Conservation (phyloP, 768 basidiomycete genomes). For the Tricholoma bakamatsutake region DNA sequence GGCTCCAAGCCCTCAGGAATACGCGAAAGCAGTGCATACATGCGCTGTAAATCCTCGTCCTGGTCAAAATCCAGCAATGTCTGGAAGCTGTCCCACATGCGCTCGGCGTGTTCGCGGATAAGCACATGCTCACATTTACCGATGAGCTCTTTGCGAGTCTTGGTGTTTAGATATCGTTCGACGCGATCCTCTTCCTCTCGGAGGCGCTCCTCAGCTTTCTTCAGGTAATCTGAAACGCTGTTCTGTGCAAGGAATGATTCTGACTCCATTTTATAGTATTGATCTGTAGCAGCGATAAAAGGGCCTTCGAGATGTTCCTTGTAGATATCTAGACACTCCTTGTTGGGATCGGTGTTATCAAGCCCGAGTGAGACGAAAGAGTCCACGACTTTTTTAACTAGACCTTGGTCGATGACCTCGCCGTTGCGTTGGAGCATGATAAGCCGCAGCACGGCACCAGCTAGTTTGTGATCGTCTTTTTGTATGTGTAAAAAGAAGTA, state of each 20-base stretch:
- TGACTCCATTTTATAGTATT: slow-evolving; percentile 92
- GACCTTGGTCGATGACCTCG: slow-evolving; percentile 88
- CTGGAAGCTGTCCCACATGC: slow-evolving; percentile 97
- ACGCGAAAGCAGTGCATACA: slow-evolving; percentile 93
- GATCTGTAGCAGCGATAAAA: slow-evolving; percentile 85
- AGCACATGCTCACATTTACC: slow-evolving; percentile 90
- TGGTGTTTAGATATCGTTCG: slow-evolving; percentile 88
- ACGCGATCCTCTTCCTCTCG: slow-evolving; percentile 95
- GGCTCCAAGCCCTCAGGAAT: slow-evolving; percentile 93
- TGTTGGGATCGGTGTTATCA: slow-evolving; percentile 87
- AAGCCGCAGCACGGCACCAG: slow-evolving; percentile 79
- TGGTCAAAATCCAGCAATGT: slow-evolving; percentile 88
- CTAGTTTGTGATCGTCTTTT: slow-evolving; percentile 73
- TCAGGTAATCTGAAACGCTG: slow-evolving; percentile 93
- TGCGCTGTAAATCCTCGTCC: slow-evolving; percentile 92
- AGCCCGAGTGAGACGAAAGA: slow-evolving; percentile 96
- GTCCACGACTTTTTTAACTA: slow-evolving; percentile 97
- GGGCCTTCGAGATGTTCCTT: slow-evolving; percentile 86
- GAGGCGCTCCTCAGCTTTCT: slow-evolving; percentile 91
- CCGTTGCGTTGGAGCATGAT: slow-evolving; percentile 95
- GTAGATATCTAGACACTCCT: slow-evolving; percentile 94
- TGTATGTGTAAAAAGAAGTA: slow-evolving; percentile 88
- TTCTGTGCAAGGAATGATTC: slow-evolving; percentile 89
- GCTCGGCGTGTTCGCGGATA: slow-evolving; percentile 82
- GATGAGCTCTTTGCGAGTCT: slow-evolving; percentile 82